Base-by-base conservation (phyloP, 2,329 filamentous ascomycete genomes). In the Alternaria sp. region DNA sequence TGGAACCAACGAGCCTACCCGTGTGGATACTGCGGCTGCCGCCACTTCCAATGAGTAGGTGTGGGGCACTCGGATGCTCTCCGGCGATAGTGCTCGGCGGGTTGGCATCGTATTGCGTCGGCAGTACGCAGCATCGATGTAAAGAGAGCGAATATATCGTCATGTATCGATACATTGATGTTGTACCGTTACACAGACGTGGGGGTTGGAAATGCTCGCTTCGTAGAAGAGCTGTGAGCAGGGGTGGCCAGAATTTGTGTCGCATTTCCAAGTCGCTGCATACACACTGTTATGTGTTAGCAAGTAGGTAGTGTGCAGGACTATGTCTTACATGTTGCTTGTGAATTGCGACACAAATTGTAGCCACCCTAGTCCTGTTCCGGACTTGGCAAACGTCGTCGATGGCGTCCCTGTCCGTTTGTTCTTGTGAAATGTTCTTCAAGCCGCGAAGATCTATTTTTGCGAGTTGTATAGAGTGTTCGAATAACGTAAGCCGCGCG, bases 41-140 rank as follows among this genome's bases (percentile, higher is more conserved):
- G 20, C 49, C 21, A 37, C 47, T 25, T 30, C 63, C 63, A 68
- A 58, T 61, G 51, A 55, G 47, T 43, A 55, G 63, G 57, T 60
- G 50, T 62, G 69, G 65, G 64, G 53, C 33, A 25, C 21, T 59
- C 63, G 64, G 58, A 51, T 64, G 30, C 45, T 63, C 61, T 67
- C 66, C 69, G 61, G 44, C 58, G 58, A 68, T 63, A 71, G 67
- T 62, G 53, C 57, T 65, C 63, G 43, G 66, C 61, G 65, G 57
- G 51, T 33, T 49, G 43, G 46, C 20, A 46, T 53, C 37, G 55
- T 53, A 55, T 64, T 63, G 53, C 58, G 43, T 60, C 47, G 55
- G 45, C 25, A 49, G 63, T 37, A 47, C 46, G 46, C 61, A 63
- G 21, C 33, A 53, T 33, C 28, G 44, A 21, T 26, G 28, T 23